Base-by-base conservation (phyloP, 768 basidiomycete species). In the Tephrocybe rancida region DNA sequence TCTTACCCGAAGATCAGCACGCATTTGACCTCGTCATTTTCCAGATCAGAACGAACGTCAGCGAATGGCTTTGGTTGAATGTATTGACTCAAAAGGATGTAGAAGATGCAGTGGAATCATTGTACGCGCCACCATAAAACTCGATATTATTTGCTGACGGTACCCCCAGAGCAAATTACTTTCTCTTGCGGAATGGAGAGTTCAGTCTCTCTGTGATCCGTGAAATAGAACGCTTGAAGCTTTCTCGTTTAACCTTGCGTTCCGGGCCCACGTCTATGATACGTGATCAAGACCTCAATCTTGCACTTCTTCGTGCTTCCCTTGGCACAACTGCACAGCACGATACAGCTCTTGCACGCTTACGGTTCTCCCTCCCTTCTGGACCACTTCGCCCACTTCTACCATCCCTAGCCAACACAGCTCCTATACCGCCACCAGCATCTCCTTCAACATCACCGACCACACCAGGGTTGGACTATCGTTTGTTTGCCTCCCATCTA, bases 21-120 rank as follows among this genome's bases (percentile, higher is more conserved):
- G 79, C 76, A 14, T 92, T 97, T 62, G 91, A 92, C 65, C 72
- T 77, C 27, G 81, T 86, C 54, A 83, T 97, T 30, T 73, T 82
- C 16, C 83, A 87, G 55, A 90, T 95, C 32, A 75, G 93, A 53
- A 87, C 80, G 1, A 86, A 88, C 52, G 82, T 95, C 46, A 90
- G 92, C 64, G 95, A 97, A 75, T 97, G 94, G 93, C 75, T 97
- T 1, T 97, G 94, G 95, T 69, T 85, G 21, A 92, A 95, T 63
- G 87, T 96, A 32, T 74, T 97, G 47, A 95, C 92, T 2, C 80
- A 80, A 62, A 81, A 83, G 60, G 92, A 94, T 56, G 87, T 95
- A 0, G 86, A 89, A 57, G 88, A 88, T 21, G 88, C 93, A 0
- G 84, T 96, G 18, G 85, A 94, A 60, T 89, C 91, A 11, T 66